A percentile compares a stretch with the other conserved stretches of the same genome.
These are phyloP conservation scores for Paecilomyces niveus DNA, from an alignment of 2,329 filamentous ascomycete genomes.

Conservation along the genomic window DNA sequence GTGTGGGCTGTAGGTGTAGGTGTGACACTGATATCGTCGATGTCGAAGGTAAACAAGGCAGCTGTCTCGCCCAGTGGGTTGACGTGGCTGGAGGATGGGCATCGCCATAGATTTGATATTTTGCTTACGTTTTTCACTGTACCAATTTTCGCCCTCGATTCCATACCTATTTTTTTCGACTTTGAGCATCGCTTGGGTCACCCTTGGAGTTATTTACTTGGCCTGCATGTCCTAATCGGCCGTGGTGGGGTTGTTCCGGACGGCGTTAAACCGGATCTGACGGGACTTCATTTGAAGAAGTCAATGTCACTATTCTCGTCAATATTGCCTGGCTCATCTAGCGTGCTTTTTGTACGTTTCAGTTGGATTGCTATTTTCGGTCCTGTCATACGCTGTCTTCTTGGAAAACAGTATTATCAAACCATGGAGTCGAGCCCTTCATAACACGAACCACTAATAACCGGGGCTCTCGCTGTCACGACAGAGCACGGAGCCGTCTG, in stretches of 20 bases:
- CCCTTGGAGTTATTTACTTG: constrained; percentile 25
- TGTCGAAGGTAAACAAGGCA: constrained; percentile 95
- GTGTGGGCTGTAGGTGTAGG: constrained; percentile 90
- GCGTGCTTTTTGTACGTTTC: constrained; percentile 25
- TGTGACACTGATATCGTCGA: constrained; percentile 97
- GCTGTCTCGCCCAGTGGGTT: constrained; percentile 93
- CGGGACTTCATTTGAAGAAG: constrained; percentile 23
- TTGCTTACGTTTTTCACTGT: constrained; percentile 13
- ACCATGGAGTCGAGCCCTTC: constrained; percentile 3
- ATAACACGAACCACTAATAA: constrained; percentile 3
- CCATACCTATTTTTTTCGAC: constrained; percentile 23
- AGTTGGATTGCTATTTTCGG: constrained; percentile 20
- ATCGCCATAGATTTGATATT: constrained; percentile 40
- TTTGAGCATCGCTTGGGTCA: constrained; percentile 25
- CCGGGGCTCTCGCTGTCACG: constrained; percentile 2
- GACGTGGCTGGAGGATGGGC: constrained; percentile 94
- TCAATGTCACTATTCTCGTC: constrained; percentile 26
- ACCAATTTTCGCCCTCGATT: constrained; percentile 20
- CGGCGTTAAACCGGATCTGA: constrained; percentile 31
- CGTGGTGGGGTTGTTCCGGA: constrained; percentile 23
- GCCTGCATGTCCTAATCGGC: constrained; percentile 24
- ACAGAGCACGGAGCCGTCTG: not conserved
- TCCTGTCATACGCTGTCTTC: constrained; percentile 3
- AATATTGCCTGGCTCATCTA: constrained; percentile 31
- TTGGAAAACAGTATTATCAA: constrained; percentile 5